Base-by-base conservation (phyloP, 768 basidiomycete genomes). In the Wakefieldia striispora region DNA sequence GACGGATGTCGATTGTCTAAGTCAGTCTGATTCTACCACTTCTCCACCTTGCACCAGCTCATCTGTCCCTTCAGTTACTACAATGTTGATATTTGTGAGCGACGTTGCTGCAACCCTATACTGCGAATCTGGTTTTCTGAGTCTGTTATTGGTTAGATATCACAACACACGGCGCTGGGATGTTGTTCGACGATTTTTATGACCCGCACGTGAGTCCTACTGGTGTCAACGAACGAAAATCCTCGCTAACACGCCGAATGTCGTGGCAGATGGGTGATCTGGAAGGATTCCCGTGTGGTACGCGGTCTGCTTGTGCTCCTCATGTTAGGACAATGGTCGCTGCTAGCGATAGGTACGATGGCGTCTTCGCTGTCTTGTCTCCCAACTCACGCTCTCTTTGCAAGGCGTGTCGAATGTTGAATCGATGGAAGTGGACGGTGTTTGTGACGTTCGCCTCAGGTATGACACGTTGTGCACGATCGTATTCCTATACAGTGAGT, bases 261-360 rank as follows among this genome's bases (percentile, higher is more conserved):
- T 13, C 63, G 63, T 67, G 43, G 40, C 61, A 67, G 63, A 34
- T 65, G 60, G 63, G 12, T 58, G 7, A 49, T 66, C 12, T 66
- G 64, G 64, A 65, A 45, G 38, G 46, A 48, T 11, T 51, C 51
- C 14, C 41, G 43, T 24, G 24, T n/a, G 12, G 45, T 65, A 5
- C 43, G 43, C 4, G 27, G 8, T 7, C 27, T 65, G 6, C 42
- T 67, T 0, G 4, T 27, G n/a, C 3, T 63, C 11, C 33, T 54
- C 12, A 12, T 48, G 3, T 21, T 65, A 2, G 66, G 50, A 12
- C 63, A 65, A 13, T 65, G 58, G 53, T 3, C 24, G 24, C 9
- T 58, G 13, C 29, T 67, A 16, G 33, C 35, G 0, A 1, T 50
- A 1, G 36, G 64, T 63, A 41, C 20, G 57, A 11, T 5, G 12